These are phyloP conservation scores for Vigna angularis DNA, from an alignment of 306 rosid species.

Conservation along the genomic window DNA sequence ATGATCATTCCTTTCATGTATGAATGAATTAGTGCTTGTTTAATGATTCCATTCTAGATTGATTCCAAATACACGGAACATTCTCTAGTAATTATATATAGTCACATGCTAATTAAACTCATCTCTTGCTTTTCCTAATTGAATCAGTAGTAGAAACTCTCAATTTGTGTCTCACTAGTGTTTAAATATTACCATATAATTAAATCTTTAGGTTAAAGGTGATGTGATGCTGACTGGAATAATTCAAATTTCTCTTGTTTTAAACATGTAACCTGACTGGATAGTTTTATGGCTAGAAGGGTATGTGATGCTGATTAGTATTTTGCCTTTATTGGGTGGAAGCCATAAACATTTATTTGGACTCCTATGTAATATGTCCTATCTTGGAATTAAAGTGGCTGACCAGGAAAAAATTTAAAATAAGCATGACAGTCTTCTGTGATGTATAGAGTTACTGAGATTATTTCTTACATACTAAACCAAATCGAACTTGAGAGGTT, in stretches of 20 bases:
- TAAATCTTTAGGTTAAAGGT: constrained; percentile 17
- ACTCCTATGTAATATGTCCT: constrained; percentile 16
- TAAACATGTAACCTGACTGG: background rate
- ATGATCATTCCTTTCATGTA: constrained; percentile 19
- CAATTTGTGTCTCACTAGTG: constrained; percentile 13
- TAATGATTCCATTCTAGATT: constrained; percentile 1
- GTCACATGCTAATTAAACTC: constrained; percentile 8
- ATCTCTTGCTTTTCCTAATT: constrained; percentile 14
- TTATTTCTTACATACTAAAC: constrained; percentile 17
- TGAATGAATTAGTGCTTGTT: background rate
- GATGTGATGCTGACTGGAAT: no score
- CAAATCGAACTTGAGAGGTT: constrained; percentile 3
- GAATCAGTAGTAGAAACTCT: constrained; percentile 28
- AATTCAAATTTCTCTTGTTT: background rate
- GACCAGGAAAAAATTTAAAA: background rate
- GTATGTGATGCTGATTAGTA: background rate
- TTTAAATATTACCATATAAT: constrained; percentile 5
- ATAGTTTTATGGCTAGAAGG: background rate
- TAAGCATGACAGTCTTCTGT: constrained; percentile 12
- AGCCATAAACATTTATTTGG: constrained; percentile 30
- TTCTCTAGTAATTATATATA: background rate
- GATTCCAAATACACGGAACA: background rate
- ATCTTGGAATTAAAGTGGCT: constrained; percentile 32
- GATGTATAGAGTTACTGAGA: constrained; percentile 17
- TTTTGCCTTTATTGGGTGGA: constrained; percentile 26